Evolutionary conservation across 2,329 filamentous ascomycete species (phyloP).

Genomic region (Colletotrichum echinochloae): DNA sequence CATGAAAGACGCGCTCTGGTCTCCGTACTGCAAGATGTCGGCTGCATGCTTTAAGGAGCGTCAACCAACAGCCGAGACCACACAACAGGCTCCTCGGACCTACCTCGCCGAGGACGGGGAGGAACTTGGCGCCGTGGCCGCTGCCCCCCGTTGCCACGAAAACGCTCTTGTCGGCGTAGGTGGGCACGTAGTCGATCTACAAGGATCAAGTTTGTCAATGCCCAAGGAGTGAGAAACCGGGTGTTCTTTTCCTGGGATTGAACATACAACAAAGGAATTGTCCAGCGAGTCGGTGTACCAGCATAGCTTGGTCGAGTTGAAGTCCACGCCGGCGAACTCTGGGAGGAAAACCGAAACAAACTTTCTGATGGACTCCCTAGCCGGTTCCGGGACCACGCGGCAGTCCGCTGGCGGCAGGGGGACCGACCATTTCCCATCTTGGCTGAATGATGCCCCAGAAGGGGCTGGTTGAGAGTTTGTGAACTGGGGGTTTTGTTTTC

Average conservation of each 20-base stretch:
- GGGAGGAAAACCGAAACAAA: slow-evolving; percentile 57
- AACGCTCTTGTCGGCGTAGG: slow-evolving; percentile 46
- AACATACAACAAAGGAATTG: slow-evolving; percentile 59
- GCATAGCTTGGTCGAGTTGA: slow-evolving; percentile 61
- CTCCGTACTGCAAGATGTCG: slow-evolving; percentile 47
- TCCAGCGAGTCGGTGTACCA: slow-evolving; percentile 70
- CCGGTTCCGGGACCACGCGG: slow-evolving; percentile 42
- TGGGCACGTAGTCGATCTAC: slow-evolving; percentile 50
- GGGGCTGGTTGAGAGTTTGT: slow-evolving; percentile 50
- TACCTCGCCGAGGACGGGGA: slow-evolving; percentile 51
- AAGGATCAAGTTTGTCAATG: not conserved
- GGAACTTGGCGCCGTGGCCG: slow-evolving; percentile 52
- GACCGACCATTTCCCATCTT: slow-evolving; percentile 49
- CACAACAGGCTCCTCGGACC: not conserved
- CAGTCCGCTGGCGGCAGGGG: slow-evolving; percentile 45
- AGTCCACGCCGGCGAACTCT: slow-evolving; percentile 52
- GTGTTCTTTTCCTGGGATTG: not conserved
- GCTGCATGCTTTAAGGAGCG: slow-evolving; percentile 46
- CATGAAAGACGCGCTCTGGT: slow-evolving; percentile 47
- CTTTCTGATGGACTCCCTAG: slow-evolving; percentile 44
- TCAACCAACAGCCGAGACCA: slow-evolving; percentile 25
- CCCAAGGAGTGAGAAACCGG: too few species aligned
- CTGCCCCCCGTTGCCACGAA: slow-evolving; percentile 52
- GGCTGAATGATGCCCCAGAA: slow-evolving; percentile 45
- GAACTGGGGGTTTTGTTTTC: slow-evolving; percentile 37